Evolutionary conservation across 164 flowering plant species (phyloP).

Genomic region (Vitis cinerea): DNA sequence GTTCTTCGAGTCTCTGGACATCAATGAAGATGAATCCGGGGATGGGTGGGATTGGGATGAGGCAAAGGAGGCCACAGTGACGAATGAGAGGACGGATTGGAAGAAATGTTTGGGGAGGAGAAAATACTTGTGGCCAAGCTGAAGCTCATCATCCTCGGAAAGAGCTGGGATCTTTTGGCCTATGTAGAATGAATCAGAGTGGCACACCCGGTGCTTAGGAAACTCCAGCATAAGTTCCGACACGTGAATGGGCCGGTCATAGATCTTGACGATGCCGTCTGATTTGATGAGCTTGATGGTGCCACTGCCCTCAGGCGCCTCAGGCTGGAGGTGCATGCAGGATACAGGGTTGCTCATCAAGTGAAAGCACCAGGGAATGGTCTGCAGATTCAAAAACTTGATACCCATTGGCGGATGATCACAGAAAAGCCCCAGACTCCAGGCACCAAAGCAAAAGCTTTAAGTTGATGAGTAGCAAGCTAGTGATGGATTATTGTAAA

Average conservation of each 20-base stretch:
- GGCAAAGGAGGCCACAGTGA: slow-evolving; percentile 48
- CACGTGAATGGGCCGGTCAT: slow-evolving; percentile 46
- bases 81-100: slow-evolving; percentile 59
- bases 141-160: slow-evolving; percentile 47
- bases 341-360: slow-evolving; percentile 13
- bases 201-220: slow-evolving; percentile 61
- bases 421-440: neutral
- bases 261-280: slow-evolving; percentile 51
- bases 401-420: slow-evolving; percentile 12
- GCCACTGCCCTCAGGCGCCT: neutral
- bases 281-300: slow-evolving; percentile 49
- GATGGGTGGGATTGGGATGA: slow-evolving; percentile 10
- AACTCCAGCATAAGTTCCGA: slow-evolving; percentile 55
- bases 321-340: slow-evolving; percentile 8
- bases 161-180: slow-evolving; percentile 65
- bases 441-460: no score
- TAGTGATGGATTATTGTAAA: no score
- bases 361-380: slow-evolving; percentile 23
- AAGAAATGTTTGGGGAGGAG: slow-evolving; percentile 59
- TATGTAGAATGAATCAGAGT: slow-evolving; percentile 60
- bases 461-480: no score
- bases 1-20: neutral
- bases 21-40: neutral
- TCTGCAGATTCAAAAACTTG: slow-evolving; percentile 11
- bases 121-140: slow-evolving; percentile 63